These are phyloP conservation scores for Aspergillus sclerotiicarbonarius DNA, from an alignment of 495 filamentous ascomycete genomes.

Conservation along the genomic window DNA sequence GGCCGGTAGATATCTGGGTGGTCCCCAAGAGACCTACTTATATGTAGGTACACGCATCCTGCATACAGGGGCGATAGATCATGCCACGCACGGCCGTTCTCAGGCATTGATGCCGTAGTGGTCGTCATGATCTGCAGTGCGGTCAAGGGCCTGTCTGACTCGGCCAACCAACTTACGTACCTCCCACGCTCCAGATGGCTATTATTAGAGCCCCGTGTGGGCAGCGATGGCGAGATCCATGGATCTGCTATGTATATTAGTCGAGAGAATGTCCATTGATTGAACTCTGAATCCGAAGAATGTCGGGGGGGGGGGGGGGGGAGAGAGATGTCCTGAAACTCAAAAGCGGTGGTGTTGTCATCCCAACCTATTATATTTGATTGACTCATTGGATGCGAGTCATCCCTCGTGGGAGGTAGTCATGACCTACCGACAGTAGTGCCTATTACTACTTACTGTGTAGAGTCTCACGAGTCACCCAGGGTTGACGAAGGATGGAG, in stretches of 20 bases:
- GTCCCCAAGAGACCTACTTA: neutral
- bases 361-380: too few relatives aligned
- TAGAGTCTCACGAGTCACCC: too few relatives aligned
- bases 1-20: neutral
- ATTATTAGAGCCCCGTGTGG: neutral
- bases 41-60: slow-evolving; percentile 5
- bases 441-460: too few relatives aligned
- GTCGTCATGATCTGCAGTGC: slow-evolving; percentile 1
- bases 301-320: too few relatives aligned
- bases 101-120: neutral
- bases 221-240: too few relatives aligned
- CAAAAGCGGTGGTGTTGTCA: too few relatives aligned
- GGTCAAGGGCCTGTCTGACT: neutral
- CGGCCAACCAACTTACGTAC: neutral
- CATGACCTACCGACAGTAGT: too few relatives aligned
- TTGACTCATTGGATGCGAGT: too few relatives aligned
- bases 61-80: neutral
- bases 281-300: too few relatives aligned
- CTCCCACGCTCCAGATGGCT: neutral
- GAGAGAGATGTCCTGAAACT: neutral
- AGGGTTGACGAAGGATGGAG: neutral
- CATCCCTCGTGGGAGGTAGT: too few relatives aligned
- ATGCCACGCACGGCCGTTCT: neutral
- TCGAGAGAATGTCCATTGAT: too few relatives aligned
- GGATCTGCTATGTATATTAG: too few relatives aligned